Percentiles rank a stretch among this genome's conserved stretches.
phyloP scores from a whole-genome alignment of 768 basidiomycete genomes.

The Suillus ampliporus region DNA sequence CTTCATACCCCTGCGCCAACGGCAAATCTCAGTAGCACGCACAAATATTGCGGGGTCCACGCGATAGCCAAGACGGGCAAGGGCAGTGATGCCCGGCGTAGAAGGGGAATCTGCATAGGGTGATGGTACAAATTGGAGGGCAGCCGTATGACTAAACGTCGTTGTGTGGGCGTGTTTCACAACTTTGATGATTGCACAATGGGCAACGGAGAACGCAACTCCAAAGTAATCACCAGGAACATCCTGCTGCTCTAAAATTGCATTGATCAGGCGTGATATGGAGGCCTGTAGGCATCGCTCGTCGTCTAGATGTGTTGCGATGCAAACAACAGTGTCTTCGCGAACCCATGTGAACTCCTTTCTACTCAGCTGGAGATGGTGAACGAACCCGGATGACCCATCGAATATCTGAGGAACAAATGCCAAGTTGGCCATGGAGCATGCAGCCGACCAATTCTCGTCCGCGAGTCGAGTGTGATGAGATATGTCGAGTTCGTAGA shows the following conservation, averaged over 20 bases:
- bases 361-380: not conserved
- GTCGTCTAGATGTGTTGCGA: conserved; percentile 28
- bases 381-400: not conserved
- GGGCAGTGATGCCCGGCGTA: not conserved
- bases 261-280: not conserved
- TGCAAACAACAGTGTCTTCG: conserved; percentile 7
- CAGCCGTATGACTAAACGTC: not conserved
- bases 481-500: not conserved
- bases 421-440: not conserved
- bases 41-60: not conserved
- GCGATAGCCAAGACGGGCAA: not conserved
- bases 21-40: not conserved
- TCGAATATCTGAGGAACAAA: not conserved
- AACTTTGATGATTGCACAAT: not conserved
- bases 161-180: not conserved
- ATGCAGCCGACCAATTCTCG: not conserved
- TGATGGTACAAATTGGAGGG: not conserved
- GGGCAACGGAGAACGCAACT: not conserved
- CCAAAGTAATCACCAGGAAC: not conserved
- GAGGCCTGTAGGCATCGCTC: conserved; percentile 16
- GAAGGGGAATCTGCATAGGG: not conserved
- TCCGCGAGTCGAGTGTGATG: not conserved
- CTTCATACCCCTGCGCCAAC: no score
- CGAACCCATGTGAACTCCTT: not conserved
- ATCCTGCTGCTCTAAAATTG: not conserved